A percentile compares a stretch with the other conserved stretches of the same genome.
phyloP scores from a whole-genome alignment of 1,284 basidiomycete genomes.

The Puccinia coronata region DNA sequence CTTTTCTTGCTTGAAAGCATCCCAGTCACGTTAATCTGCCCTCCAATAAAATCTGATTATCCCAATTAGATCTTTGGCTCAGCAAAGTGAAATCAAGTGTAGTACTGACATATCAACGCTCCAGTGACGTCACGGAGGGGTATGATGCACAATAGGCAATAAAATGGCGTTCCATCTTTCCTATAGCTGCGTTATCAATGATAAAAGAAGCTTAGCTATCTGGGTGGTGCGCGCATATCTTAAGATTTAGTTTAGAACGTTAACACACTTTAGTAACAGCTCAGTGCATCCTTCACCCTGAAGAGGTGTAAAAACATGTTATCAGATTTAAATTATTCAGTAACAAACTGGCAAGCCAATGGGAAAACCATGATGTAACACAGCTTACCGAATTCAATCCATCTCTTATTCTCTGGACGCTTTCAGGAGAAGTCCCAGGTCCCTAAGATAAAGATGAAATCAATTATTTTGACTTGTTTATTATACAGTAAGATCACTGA shows the following conservation, averaged over 20 bases:
- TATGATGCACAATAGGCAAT: constrained; percentile 36
- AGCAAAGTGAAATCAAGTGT: neutral
- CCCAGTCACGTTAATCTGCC: constrained; percentile 38
- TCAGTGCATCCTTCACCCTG: constrained; percentile 45
- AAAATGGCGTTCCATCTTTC: constrained; percentile 26
- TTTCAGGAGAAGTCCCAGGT: constrained; percentile 34
- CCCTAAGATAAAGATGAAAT: neutral
- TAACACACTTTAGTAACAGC: constrained; percentile 28
- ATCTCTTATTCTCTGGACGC: constrained; percentile 40
- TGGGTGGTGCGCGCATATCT: too few relatives aligned
- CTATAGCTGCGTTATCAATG: neutral
- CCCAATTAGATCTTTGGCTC: neutral
- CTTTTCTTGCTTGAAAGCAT: constrained; percentile 24
- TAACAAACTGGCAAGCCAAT: neutral
- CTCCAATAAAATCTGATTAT: constrained; percentile 40
- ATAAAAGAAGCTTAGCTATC: neutral
- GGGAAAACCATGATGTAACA: neutral
- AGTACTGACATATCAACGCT: constrained; percentile 31
- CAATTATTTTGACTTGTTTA: neutral
- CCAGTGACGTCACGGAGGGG: constrained; percentile 32
- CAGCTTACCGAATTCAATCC: constrained; percentile 25
- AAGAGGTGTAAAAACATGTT: neutral
- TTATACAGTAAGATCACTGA: neutral
- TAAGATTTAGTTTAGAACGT: neutral
- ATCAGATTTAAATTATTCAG: neutral